These are phyloP conservation scores for Senecio squalidus DNA, from an alignment of 140 eudicot genomes.

Conservation along the genomic window DNA sequence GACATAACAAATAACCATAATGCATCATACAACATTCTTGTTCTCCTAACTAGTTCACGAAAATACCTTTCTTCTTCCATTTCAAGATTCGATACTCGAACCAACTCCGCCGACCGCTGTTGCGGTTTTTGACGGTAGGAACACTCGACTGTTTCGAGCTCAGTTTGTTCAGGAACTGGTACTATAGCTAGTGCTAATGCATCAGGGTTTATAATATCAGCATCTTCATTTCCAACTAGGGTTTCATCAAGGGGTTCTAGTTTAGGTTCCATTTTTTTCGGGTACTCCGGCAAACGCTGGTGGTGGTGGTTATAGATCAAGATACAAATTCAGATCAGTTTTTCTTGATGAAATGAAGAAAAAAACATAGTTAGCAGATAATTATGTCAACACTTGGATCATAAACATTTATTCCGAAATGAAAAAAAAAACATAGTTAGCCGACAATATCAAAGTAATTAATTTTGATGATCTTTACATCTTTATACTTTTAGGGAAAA, in stretches of 20 bases:
- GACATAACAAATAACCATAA: slow-evolving; percentile 26
- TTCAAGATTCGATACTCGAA: slow-evolving; percentile 57
- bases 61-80: slow-evolving; percentile 49
- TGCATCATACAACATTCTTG: slow-evolving; percentile 66
- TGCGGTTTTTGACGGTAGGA: slow-evolving; percentile 24
- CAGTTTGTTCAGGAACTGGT: slow-evolving; percentile 33
- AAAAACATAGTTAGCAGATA: too few relatives aligned
- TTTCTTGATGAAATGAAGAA: too few relatives aligned
- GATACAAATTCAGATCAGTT: too few relatives aligned
- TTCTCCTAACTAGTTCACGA: slow-evolving; percentile 44
- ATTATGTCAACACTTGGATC: too few relatives aligned
- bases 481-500: too few relatives aligned
- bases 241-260: slow-evolving; percentile 2
- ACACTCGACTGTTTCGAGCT: slow-evolving; percentile 19
- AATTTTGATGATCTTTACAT: too few relatives aligned
- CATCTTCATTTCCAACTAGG: slow-evolving; percentile 30
- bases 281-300: too few relatives aligned
- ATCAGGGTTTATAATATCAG: slow-evolving; percentile 35
- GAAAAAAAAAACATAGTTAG: too few relatives aligned
- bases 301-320: too few relatives aligned
- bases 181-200: slow-evolving; percentile 64
- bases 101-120: slow-evolving; percentile 67
- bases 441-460: too few relatives aligned
- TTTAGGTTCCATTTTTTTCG: not conserved
- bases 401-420: too few relatives aligned